Conservation (phyloP, 129 eudicot genomes). For the Escallonia herrerae region DNA sequence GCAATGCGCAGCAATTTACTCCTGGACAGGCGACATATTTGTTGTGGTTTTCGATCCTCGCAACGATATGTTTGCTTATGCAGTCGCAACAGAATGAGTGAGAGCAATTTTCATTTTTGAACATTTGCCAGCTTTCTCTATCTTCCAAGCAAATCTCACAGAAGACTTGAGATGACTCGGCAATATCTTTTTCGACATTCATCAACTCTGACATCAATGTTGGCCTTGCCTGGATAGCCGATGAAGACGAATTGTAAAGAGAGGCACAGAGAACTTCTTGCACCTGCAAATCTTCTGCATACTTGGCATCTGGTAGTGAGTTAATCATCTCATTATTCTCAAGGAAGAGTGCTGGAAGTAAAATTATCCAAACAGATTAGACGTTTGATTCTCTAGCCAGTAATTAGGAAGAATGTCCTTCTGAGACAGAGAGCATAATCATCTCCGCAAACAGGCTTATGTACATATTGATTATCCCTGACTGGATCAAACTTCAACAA, state of each 20-base stretch:
- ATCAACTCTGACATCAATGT: too few relatives aligned
- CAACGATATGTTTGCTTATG: conserved; percentile 34
- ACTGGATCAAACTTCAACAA: too few relatives aligned
- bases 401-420: too few relatives aligned
- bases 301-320: conserved; percentile 17
- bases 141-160: conserved; percentile 42
- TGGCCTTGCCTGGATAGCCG: conserved; percentile 1
- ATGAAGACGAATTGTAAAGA: conserved; percentile 9
- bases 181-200: not conserved
- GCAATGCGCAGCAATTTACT: conserved; percentile 20
- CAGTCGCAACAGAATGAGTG: conserved; percentile 37
- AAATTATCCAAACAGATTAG: not conserved
- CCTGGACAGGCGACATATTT: conserved; percentile 32
- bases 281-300: conserved; percentile 32
- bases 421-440: too few relatives aligned
- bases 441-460: too few relatives aligned
- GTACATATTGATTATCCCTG: too few relatives aligned
- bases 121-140: conserved; percentile 24
- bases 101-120: conserved; percentile 20
- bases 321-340: conserved; percentile 6
- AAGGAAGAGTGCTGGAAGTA: conserved; percentile 11
- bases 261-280: conserved; percentile 35
- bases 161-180: not conserved
- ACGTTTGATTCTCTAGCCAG: too few relatives aligned
- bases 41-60: conserved; percentile 33